Evolutionary conservation across 2,329 filamentous ascomycete genomes (phyloP), one percentile per base, ranked within the genome.

Genomic region (Cladosporium sp.): DNA sequence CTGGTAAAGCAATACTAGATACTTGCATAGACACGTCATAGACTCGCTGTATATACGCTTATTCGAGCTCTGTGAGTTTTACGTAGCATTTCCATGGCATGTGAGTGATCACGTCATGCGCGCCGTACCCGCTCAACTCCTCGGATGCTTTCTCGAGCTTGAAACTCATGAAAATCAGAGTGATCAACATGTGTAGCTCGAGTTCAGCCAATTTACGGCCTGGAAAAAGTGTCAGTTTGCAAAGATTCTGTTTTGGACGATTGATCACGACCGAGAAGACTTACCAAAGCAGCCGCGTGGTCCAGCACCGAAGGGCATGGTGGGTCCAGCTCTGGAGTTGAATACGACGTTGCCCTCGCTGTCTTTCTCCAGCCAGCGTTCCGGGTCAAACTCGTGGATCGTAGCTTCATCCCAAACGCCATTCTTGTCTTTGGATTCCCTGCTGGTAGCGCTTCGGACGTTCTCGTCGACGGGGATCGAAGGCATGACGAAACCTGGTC

Each of bases 291-390:
- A 80, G 1, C 76, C 78, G 6, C 79, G 67, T 23, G 72, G 70
- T 1, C 79, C 80, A 2, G 73, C 72, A 0, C 78, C 77, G 66
- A 81, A 81, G 1, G 73, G 70, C 40, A 77, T 64, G 7, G 61
- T 64, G 29, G 79, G 78, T 12, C 80, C 70, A 4, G 78, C 75
- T 37, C 72, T 69, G 1, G 73, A 52, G 67, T 80, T 74, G 67
- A 79, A 80, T 1, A 65, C 69, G 16, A 74, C 69, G 14, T 70
- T 67, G 1, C 72, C 75, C 6, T 70, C 44, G 12, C 70, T 69
- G 12, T 75, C 70, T 5, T 44, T 67, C 1, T 68, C 69, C 4
- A 82, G 70, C 80, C 80, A 82, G 46, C 80, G 72, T 63, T 77
- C 73, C 1, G 80, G 80, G 18, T 75, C 70, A 67, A 82, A 82